These are phyloP conservation scores for Castanea sativa DNA, from an alignment of 306 rosid species.

Conservation along the genomic window DNA sequence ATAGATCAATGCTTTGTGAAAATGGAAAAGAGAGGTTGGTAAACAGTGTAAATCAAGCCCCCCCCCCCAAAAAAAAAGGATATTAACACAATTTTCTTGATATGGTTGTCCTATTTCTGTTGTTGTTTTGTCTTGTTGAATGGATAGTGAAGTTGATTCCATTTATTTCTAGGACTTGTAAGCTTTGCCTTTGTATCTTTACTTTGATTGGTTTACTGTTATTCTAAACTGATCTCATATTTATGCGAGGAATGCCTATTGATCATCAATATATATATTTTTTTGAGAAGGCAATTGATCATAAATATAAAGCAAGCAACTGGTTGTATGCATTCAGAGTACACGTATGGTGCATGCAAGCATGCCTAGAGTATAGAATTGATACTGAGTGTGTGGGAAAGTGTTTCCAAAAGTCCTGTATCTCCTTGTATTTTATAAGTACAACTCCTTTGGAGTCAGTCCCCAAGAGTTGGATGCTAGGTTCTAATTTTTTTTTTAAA, in stretches of 20 bases:
- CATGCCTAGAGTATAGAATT: background rate
- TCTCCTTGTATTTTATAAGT: background rate
- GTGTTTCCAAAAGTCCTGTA: too few species aligned
- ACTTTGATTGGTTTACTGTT: slow-evolving; percentile 22
- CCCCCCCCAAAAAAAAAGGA: slow-evolving; percentile 1
- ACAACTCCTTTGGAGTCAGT: background rate
- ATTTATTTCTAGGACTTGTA: too few species aligned
- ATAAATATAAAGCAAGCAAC: background rate
- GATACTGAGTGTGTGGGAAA: too few species aligned
- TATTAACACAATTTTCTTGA: slow-evolving; percentile 39
- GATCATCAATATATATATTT: background rate
- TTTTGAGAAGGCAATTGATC: background rate
- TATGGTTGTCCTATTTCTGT: slow-evolving; percentile 44
- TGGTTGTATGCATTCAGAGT: background rate
- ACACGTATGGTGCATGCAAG: slow-evolving; percentile 16
- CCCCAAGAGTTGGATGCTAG: too few species aligned
- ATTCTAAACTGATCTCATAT: too few species aligned
- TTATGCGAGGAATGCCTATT: background rate
- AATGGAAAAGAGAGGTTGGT: slow-evolving; percentile 27
- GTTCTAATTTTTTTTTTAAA: too few species aligned
- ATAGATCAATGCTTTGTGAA: slow-evolving; percentile 39
- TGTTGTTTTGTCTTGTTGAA: slow-evolving; percentile 31
- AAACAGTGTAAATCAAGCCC: slow-evolving; percentile 22
- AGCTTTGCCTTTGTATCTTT: background rate
- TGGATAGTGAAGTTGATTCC: background rate